A percentile compares a stretch with the other conserved stretches of the same genome.
phyloP scores from a whole-genome alignment of 805 yeast species.

The Ogataea pini region DNA sequence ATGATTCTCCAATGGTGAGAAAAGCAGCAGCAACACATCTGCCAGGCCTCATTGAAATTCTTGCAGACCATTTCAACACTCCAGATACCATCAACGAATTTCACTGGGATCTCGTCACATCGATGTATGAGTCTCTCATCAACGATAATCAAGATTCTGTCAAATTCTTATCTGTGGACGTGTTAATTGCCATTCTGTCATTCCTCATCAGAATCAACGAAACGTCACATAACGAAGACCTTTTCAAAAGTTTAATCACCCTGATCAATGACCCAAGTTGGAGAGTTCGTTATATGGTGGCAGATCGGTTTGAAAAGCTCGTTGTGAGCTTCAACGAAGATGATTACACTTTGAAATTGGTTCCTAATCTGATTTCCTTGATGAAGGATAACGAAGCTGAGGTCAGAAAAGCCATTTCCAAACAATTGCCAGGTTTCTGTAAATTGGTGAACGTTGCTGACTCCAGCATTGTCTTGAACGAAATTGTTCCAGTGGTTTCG shows the following conservation, averaged over 20 bases:
- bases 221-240: slow-evolving; percentile 57
- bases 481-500: slow-evolving; percentile 80
- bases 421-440: slow-evolving; percentile 81
- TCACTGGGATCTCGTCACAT: slow-evolving; percentile 76
- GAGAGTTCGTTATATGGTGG: slow-evolving; percentile 98
- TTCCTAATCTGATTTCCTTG: slow-evolving; percentile 70
- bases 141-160: slow-evolving; percentile 94
- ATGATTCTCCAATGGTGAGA: slow-evolving; percentile 97
- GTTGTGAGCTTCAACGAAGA: slow-evolving; percentile 63
- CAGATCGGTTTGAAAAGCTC: slow-evolving; percentile 83
- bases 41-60: slow-evolving; percentile 68
- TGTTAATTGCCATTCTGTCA: slow-evolving; percentile 76
- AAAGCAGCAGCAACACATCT: slow-evolving; percentile 88
- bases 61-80: slow-evolving; percentile 35
- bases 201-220: slow-evolving; percentile 63
- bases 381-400: slow-evolving; percentile 95
- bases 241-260: slow-evolving; percentile 64
- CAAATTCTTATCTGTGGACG: slow-evolving; percentile 84
- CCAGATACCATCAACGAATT: slow-evolving; percentile 52
- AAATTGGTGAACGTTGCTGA: slow-evolving; percentile 44
- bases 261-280: slow-evolving; percentile 88
- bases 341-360: slow-evolving; percentile 57
- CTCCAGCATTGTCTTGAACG: slow-evolving; percentile 55
- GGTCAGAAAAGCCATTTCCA: slow-evolving; percentile 92
- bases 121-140: slow-evolving; percentile 76